phyloP scores from a whole-genome alignment of 768 basidiomycete genomes.

The Lentinula sp. region DNA sequence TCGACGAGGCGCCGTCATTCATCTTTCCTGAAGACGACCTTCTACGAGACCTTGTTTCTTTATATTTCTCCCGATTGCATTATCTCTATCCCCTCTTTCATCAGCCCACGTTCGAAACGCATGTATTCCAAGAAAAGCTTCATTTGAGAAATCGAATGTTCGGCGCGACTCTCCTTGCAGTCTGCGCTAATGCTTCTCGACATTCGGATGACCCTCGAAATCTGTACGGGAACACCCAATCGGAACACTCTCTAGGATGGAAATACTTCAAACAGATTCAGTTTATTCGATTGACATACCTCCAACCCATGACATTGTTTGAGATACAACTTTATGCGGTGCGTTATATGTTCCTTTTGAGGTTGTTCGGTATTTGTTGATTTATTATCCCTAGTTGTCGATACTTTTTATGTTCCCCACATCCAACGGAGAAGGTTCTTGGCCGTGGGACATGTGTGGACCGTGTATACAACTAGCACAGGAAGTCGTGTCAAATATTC shows the following conservation, averaged over 20 bases:
- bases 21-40: conserved; percentile 32
- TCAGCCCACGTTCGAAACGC: conserved; percentile 37
- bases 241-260: conserved; percentile 33
- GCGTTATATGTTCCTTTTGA: conserved; percentile 15
- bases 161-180: conserved; percentile 36
- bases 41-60: conserved; percentile 31
- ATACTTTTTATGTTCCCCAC: conserved; percentile 25
- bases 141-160: conserved; percentile 35
- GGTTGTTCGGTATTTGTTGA: background rate
- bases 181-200: conserved; percentile 46
- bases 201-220: conserved; percentile 25
- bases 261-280: conserved; percentile 40
- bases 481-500: conserved; percentile 20
- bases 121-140: conserved; percentile 24
- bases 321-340: conserved; percentile 50
- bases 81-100: conserved; percentile 42
- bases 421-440: conserved; percentile 30
- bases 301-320: conserved; percentile 44
- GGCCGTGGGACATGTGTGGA: conserved; percentile 21
- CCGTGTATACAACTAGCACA: conserved; percentile 19
- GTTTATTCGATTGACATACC: conserved; percentile 39
- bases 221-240: background rate
- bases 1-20: conserved; percentile 12
- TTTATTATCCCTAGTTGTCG: conserved; percentile 13
- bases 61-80: conserved; percentile 42